Conservation (phyloP, 148 eudicot species). For the Amaranthus palmeri region DNA sequence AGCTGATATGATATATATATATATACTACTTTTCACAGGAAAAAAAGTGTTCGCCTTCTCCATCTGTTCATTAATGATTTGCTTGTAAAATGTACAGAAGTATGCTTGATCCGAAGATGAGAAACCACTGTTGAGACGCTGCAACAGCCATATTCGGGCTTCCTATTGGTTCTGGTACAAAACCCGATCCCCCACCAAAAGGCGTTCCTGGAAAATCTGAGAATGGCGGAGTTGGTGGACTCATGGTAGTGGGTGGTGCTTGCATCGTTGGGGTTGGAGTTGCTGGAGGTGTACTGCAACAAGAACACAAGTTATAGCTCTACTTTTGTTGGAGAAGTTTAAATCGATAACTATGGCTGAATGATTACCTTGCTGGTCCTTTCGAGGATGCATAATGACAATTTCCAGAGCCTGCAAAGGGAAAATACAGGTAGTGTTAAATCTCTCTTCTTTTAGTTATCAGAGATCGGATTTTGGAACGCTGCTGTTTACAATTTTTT, state of each 20-base stretch:
- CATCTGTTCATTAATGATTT: constrained; percentile 32
- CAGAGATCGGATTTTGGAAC: not conserved
- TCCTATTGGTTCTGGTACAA: constrained; percentile 61
- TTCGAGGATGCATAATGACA: constrained; percentile 55
- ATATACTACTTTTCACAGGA: constrained; percentile 28
- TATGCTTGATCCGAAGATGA: constrained; percentile 41
- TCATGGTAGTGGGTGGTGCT: constrained; percentile 41
- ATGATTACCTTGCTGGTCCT: constrained; percentile 39
- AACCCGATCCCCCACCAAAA: constrained; percentile 35
- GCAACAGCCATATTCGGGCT: constrained; percentile 58
- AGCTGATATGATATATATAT: constrained; percentile 16
- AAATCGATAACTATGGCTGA: not conserved
- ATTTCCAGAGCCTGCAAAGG: constrained; percentile 68
- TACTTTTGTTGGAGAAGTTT: not conserved
- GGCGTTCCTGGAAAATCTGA: constrained; percentile 28
- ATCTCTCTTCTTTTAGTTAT: not conserved
- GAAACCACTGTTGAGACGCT: constrained; percentile 24
- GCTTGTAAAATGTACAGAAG: constrained; percentile 35
- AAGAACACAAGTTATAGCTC: constrained; percentile 9
- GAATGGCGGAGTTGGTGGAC: constrained; percentile 32
- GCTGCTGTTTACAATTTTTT: not conserved
- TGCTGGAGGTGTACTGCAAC: constrained; percentile 33
- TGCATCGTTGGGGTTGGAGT: constrained; percentile 41
- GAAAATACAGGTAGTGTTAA: constrained; percentile 5
- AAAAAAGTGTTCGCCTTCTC: constrained; percentile 26